Conservation (phyloP, 352 stramenopile genomes). For the Phytophthora multivora region DNA sequence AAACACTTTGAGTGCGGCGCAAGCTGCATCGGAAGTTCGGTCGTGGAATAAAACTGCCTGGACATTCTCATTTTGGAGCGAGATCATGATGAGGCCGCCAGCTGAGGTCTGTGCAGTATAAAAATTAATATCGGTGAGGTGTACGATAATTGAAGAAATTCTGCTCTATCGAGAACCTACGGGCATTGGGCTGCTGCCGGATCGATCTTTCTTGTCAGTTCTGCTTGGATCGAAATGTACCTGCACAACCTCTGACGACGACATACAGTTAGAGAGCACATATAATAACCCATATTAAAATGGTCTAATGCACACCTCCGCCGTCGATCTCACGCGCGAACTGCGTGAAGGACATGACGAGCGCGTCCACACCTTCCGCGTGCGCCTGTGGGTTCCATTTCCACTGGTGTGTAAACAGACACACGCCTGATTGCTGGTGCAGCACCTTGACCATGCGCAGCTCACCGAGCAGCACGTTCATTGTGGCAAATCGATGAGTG, state of each 20-base stretch:
- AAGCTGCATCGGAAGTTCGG: conserved; percentile 54
- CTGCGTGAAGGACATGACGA: conserved; percentile 85
- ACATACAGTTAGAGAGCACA: conserved; percentile 30
- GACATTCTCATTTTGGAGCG: conserved; percentile 57
- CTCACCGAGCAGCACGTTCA: conserved; percentile 47
- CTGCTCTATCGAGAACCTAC: conserved; percentile 10
- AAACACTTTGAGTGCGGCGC: conserved; percentile 55
- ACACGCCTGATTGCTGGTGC: conserved; percentile 67
- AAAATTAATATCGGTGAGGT: neutral
- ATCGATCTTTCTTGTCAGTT: conserved; percentile 35
- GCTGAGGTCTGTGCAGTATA: conserved; percentile 33
- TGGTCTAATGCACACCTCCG: conserved; percentile 39
- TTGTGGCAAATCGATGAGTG: conserved; percentile 11
- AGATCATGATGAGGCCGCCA: conserved; percentile 75
- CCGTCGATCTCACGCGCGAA: conserved; percentile 88
- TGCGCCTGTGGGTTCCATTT: conserved; percentile 82
- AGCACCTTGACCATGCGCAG: conserved; percentile 80
- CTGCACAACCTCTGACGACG: conserved; percentile 53
- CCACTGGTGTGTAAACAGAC: conserved; percentile 81
- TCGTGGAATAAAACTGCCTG: conserved; percentile 85
- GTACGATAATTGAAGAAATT: neutral
- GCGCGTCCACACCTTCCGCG: conserved; percentile 69
- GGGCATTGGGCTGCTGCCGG: conserved; percentile 27
- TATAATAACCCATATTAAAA: conserved; percentile 9
- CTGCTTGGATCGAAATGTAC: conserved; percentile 64